These are phyloP conservation scores for Saccharomycopsis fodiens DNA, from an alignment of 805 yeast species.

Conservation along the genomic window DNA sequence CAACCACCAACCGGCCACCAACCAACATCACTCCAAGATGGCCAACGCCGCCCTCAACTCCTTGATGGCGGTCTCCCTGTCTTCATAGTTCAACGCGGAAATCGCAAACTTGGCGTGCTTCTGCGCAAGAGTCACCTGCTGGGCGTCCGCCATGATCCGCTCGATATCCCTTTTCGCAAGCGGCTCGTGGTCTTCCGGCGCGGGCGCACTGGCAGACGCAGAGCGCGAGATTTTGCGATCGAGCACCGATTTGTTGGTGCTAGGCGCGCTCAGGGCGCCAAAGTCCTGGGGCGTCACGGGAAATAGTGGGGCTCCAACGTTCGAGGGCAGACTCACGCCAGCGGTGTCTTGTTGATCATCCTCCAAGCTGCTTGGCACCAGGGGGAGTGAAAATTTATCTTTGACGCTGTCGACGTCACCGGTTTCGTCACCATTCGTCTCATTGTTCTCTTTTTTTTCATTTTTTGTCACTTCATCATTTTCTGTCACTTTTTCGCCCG, in stretches of 20 bases:
- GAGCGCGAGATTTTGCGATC: background rate
- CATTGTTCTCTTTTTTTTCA: too few relatives aligned
- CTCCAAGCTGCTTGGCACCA: background rate
- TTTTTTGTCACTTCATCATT: too few relatives aligned
- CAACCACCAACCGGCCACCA: too few relatives aligned
- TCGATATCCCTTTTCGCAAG: slow-evolving; percentile 32
- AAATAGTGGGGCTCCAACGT: background rate
- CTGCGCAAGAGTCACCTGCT: slow-evolving; percentile 51
- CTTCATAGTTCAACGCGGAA: slow-evolving; percentile 75
- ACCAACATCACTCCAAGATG: slow-evolving; percentile 7
- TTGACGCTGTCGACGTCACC: too few relatives aligned
- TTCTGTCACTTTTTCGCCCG: too few relatives aligned
- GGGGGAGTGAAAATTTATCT: too few relatives aligned
- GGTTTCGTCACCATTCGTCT: too few relatives aligned
- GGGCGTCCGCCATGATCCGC: slow-evolving; percentile 47
- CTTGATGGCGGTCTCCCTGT: slow-evolving; percentile 55
- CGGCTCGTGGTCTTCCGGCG: background rate
- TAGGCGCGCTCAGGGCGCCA: background rate
- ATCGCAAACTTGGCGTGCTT: slow-evolving; percentile 69
- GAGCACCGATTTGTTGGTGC: background rate
- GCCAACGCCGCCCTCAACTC: slow-evolving; percentile 34
- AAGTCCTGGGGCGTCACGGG: background rate
- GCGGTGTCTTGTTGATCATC: too few relatives aligned
- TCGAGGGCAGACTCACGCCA: background rate
- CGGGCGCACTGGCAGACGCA: background rate